Percentiles rank a stretch among this genome's conserved stretches.
These are phyloP conservation scores for Aspergillus jensenii DNA, from an alignment of 2,329 filamentous ascomycete species.

Conservation along the genomic window DNA sequence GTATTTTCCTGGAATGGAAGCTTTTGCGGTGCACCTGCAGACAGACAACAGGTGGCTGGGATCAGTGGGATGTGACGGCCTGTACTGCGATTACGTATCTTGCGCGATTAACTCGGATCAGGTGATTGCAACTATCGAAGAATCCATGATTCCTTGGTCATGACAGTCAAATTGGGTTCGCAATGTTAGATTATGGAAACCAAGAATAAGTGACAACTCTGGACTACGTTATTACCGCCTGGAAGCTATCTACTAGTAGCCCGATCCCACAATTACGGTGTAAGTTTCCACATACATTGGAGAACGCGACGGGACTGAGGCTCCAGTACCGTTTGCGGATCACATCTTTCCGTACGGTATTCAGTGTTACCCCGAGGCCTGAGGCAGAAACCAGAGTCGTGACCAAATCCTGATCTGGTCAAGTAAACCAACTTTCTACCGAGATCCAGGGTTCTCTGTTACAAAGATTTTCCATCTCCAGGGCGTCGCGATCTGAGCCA, in stretches of 20 bases:
- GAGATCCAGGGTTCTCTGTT: neutral
- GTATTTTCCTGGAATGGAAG: neutral
- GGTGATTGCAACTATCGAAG: neutral
- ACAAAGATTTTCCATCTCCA: neutral
- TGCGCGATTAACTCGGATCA: neutral
- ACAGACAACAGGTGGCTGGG: neutral
- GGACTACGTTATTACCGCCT: neutral
- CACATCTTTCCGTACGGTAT: slow-evolving; percentile 15
- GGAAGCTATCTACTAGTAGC: neutral
- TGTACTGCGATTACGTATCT: neutral
- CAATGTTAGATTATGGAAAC: neutral
- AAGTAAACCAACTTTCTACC: neutral
- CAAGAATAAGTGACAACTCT: neutral
- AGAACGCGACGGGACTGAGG: neutral
- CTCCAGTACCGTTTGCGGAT: slow-evolving; percentile 17
- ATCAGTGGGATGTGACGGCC: neutral
- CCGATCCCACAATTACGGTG: neutral
- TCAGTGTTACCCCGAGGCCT: neutral
- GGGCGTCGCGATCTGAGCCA: neutral
- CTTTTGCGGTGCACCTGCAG: neutral
- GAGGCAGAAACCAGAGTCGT: slow-evolving; percentile 7
- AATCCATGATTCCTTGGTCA: neutral
- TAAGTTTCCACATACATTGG: neutral
- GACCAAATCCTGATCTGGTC: slow-evolving; percentile 7
- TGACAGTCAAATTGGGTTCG: neutral